Evolutionary conservation across 768 basidiomycete genomes (phyloP), one percentile per base, ranked within the genome.

Genomic region (Boletus subcaerulescens): DNA sequence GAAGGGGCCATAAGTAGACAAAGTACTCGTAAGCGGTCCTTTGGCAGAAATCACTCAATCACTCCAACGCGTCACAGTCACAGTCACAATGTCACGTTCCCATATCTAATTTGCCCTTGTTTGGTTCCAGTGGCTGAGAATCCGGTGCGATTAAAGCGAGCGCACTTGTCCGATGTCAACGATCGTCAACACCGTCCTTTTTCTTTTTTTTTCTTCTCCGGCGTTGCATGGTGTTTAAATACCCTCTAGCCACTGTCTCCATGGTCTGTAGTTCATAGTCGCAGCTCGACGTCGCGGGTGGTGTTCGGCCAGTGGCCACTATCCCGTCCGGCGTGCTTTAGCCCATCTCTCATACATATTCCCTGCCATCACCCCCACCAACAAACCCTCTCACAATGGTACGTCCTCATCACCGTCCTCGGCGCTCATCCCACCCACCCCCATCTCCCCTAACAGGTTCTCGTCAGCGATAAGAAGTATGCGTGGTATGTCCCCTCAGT

Each of bases 381-480:
- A 39, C 33, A 48, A 55, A 61, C 50, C 63, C 52, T 52, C 55
- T 49, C 61, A 57, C 56, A 57, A 84, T 85, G 82, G 83, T 82
- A 59, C 38, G 68, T 61, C 53, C 66, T 26, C 48, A 0, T 52
- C 50, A 15, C n/a, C 48, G 29, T 38, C 14, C 11, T 24, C 48
- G 38, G 11, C 47, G 20, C 48, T 15, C 53, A 24, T 29, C 41
- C 18, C 35, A 18, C 49, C 50, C 51, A 55, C 47, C 47, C 32
- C 20, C 12, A 29, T 36, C 14, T 17, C 9, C 15, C 32, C 32
- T 20, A 40, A n/a, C 65, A 89, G 87, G 82, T 85, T 64, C 78
- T 89, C 65, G 77, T 90, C 69, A 83, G 80, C 67, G 79, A 78
- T 68, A 87, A 85, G 74, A 91, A 91, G 77, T 91, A 89, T 68